Evolutionary conservation across 768 basidiomycete genomes (phyloP).

Genomic region (Crassisporium funariophilum): DNA sequence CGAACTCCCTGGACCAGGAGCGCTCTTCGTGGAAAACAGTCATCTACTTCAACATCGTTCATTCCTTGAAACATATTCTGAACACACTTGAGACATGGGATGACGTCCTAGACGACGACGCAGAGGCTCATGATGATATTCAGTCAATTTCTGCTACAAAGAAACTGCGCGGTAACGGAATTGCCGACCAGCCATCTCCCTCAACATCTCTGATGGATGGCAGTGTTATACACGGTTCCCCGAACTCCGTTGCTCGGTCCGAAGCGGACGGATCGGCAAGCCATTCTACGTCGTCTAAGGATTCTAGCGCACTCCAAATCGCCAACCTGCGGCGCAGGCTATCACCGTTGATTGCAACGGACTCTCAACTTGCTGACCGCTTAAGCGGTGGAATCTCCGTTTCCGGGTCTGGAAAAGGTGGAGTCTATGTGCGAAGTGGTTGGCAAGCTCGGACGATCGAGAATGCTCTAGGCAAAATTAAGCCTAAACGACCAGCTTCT

Average conservation of each 20-base stretch:
- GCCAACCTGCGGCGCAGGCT: slow-evolving; percentile 61
- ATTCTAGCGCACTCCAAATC: slow-evolving; percentile 42
- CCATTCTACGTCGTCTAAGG: slow-evolving; percentile 28
- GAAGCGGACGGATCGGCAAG: slow-evolving; percentile 30
- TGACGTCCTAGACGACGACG: slow-evolving; percentile 56
- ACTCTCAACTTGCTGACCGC: slow-evolving; percentile 65
- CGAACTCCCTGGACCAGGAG: slow-evolving; percentile 67
- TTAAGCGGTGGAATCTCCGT: slow-evolving; percentile 75
- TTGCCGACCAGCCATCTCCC: slow-evolving; percentile 41
- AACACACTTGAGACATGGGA: slow-evolving; percentile 63
- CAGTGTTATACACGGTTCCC: slow-evolving; percentile 20
- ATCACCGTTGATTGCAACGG: slow-evolving; percentile 59
- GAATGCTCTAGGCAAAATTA: slow-evolving; percentile 47
- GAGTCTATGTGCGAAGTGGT: slow-evolving; percentile 76
- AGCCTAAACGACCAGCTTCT: slow-evolving; percentile 31
- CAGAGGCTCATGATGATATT: slow-evolving; percentile 31
- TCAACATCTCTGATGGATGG: slow-evolving; percentile 38
- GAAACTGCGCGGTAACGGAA: slow-evolving; percentile 31
- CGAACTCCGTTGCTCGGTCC: slow-evolving; percentile 28
- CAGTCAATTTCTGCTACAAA: slow-evolving; percentile 27
- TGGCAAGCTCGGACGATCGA: slow-evolving; percentile 77
- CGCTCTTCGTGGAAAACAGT: slow-evolving; percentile 73
- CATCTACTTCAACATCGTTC: slow-evolving; percentile 77
- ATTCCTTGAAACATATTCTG: slow-evolving; percentile 70
- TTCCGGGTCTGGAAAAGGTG: slow-evolving; percentile 75